Evolutionary conservation across 192 early-diverging fungal species (phyloP), one percentile per base, ranked within the genome.

Genomic region (Chytriomyces confervae): DNA sequence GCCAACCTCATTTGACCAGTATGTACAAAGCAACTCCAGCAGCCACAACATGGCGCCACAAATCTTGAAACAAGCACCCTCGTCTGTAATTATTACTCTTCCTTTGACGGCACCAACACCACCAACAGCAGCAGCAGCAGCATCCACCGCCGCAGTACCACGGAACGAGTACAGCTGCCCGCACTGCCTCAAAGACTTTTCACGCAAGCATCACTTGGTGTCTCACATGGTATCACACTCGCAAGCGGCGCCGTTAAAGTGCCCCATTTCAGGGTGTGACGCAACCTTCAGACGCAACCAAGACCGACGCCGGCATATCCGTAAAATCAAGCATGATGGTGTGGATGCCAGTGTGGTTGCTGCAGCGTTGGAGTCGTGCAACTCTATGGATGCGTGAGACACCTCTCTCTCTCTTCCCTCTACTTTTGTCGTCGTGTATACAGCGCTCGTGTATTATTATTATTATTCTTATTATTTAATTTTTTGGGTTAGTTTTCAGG

Each of bases 221-320:
- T 51, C 49, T 23, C 69, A 70, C 69, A 50, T 70, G 50, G 50
- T 70, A 0, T 70, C 69, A 7, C 69, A 70, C 10, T 51, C 69
- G 3, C 27, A 18, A 0, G 48, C 27, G 10, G 45, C 50, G 13
- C 69, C 69, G 27, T 57, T 70, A n/a, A 50, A n/a, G 50, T 70
- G 69, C 11, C 10, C 69, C n/a, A 53, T 49, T 18, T 47, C 46
- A 16, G 69, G 69, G 7, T 70, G 69, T 27, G 69, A 70, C 6
- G 47, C 69, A 13, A 70, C 69, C 13, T 70, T 70, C 50, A 47
- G 69, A 50, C 69, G 69, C n/a, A 70, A 70, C 50, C 69, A 70
- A 51, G 69, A 53, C 50, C 16, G 16, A 50, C 36, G 69, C 23
- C 69, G 69, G 5, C 69, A 70, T 43, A 48, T 70, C 8, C 47